phyloP scores from a whole-genome alignment of 306 rosid species.

The Gleditsia sinensis region DNA sequence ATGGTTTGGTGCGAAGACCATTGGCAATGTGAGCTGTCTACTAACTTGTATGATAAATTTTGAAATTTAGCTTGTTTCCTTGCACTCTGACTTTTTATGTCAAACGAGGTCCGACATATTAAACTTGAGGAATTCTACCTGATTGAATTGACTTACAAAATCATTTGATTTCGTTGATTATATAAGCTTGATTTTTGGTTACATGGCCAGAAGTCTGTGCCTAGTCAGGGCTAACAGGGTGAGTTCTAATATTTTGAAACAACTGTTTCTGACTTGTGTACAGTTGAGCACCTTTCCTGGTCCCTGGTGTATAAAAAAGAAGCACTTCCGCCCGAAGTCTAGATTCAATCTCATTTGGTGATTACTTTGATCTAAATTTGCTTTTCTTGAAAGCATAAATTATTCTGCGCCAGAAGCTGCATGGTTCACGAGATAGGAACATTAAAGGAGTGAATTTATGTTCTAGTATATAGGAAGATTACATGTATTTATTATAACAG shows the following conservation, averaged over 20 bases:
- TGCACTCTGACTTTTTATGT: background rate
- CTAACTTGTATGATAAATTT: background rate
- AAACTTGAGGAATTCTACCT: background rate
- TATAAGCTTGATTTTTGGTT: conserved; percentile 3
- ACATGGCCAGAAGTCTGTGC: background rate
- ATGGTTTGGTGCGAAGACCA: conserved; percentile 88
- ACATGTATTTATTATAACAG: conserved; percentile 9
- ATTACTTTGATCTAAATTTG: conserved; percentile 12
- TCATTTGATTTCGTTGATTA: conserved; percentile 1
- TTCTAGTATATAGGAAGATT: background rate
- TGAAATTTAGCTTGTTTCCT: conserved; percentile 9
- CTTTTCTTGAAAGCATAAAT: background rate
- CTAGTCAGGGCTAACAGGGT: background rate
- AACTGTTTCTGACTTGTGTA: conserved; percentile 16
- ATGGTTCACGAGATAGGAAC: conserved; percentile 18
- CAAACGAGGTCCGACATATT: conserved; percentile 14
- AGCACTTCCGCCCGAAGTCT: conserved; percentile 65
- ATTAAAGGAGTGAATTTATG: conserved; percentile 1
- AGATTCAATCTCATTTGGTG: conserved; percentile 63
- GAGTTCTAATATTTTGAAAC: background rate
- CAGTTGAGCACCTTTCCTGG: conserved; percentile 91
- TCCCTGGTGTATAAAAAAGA: conserved; percentile 77
- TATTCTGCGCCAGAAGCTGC: background rate
- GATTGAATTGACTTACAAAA: background rate
- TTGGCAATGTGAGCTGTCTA: conserved; percentile 71